Conservation (phyloP, 371 early-diverging fungal species). For the Actinomucor elegans region DNA sequence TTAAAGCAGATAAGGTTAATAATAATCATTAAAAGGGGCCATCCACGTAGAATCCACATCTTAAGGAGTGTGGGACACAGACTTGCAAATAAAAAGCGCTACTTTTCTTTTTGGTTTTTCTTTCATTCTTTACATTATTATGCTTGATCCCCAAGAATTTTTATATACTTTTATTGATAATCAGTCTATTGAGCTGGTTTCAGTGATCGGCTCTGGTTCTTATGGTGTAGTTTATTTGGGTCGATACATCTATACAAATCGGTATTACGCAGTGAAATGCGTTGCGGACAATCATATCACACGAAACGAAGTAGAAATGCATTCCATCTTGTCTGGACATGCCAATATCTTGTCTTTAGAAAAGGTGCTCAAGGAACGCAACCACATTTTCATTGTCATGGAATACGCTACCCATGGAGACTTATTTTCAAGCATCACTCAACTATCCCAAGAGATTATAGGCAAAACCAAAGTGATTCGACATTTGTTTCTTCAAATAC, state of each 20-base stretch:
- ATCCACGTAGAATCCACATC: too few relatives aligned
- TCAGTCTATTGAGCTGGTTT: slow-evolving; percentile 33
- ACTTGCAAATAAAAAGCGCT: too few relatives aligned
- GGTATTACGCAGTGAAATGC: slow-evolving; percentile 64
- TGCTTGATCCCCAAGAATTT: slow-evolving; percentile 20
- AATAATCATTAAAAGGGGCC: too few relatives aligned
- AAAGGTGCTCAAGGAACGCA: slow-evolving; percentile 56
- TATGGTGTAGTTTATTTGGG: slow-evolving; percentile 71
- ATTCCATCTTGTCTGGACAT: slow-evolving; percentile 60
- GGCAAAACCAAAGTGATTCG: slow-evolving; percentile 46
- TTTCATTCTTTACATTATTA: not conserved
- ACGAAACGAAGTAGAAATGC: slow-evolving; percentile 65
- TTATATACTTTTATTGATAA: slow-evolving; percentile 35
- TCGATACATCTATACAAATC: slow-evolving; percentile 35
- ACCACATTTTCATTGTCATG: slow-evolving; percentile 65
- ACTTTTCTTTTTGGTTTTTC: not conserved
- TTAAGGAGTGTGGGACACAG: too few relatives aligned
- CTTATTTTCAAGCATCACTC: slow-evolving; percentile 62
- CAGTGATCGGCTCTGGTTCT: slow-evolving; percentile 69
- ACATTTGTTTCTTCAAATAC: slow-evolving; percentile 53
- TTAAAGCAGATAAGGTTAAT: too few relatives aligned
- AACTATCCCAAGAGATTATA: slow-evolving; percentile 37
- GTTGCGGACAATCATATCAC: slow-evolving; percentile 37
- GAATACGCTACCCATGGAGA: slow-evolving; percentile 71
- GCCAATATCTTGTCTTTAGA: slow-evolving; percentile 67